Percentiles rank a stretch among this genome's conserved stretches.
Conservation (phyloP, 352 stramenopile species). For the Pythium folliculosum region DNA sequence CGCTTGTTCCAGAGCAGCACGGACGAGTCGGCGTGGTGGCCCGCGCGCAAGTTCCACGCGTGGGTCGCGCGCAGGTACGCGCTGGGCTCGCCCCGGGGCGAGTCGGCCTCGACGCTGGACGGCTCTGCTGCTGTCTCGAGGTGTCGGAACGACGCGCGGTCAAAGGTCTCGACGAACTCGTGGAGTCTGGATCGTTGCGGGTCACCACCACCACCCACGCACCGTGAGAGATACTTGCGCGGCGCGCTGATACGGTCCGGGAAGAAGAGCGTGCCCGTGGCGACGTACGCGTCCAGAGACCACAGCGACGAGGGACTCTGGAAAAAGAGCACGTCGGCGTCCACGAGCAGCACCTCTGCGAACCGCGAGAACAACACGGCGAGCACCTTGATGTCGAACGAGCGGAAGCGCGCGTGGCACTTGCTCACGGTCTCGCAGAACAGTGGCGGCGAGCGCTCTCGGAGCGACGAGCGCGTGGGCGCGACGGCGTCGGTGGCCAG, state of each 20-base stretch:
- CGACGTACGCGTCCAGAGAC: conserved; percentile 44
- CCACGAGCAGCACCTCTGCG: conserved; percentile 65
- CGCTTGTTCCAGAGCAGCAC: conserved; percentile 73
- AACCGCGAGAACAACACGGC: conserved; percentile 62
- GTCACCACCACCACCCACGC: conserved; percentile 16
- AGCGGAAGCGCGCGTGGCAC: conserved; percentile 50
- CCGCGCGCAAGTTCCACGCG: conserved; percentile 62
- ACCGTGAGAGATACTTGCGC: conserved; percentile 43
- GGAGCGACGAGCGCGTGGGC: neutral
- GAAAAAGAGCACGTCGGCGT: conserved; percentile 74
- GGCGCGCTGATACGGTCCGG: conserved; percentile 52
- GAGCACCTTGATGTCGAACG: conserved; percentile 66
- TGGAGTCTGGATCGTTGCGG: conserved; percentile 35
- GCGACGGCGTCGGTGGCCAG: conserved; percentile 21
- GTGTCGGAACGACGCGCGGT: conserved; percentile 42
- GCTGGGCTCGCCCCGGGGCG: conserved; percentile 48
- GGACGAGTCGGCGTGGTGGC: conserved; percentile 76
- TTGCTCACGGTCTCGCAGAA: conserved; percentile 45
- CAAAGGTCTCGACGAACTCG: conserved; percentile 51
- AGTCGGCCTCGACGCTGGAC: too few species aligned
- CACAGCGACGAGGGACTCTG: conserved; percentile 52
- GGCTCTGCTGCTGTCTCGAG: conserved; percentile 31
- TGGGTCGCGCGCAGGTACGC: conserved; percentile 57
- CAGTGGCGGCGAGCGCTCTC: conserved; percentile 28
- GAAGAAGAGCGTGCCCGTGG: conserved; percentile 66